phyloP scores from a whole-genome alignment of 805 yeast genomes.

The Nakazawaea anatomiae region DNA sequence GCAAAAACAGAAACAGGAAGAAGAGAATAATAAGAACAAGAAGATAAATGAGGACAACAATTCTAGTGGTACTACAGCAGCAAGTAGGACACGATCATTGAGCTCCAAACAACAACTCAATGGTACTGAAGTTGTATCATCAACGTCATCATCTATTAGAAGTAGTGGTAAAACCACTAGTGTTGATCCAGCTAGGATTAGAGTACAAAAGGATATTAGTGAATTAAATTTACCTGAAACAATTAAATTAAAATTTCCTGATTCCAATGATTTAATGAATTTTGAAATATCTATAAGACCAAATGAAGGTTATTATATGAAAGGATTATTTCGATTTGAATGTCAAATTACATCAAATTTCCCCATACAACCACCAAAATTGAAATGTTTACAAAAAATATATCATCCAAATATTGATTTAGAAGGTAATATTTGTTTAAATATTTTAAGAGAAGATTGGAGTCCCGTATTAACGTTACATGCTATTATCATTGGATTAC shows the following conservation, averaged over 20 bases:
- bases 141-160: no score
- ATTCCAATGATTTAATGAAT: conserved; percentile 53
- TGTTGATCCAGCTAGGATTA: conserved; percentile 54
- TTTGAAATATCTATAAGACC: conserved; percentile 58
- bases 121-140: no score
- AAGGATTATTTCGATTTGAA: conserved; percentile 68
- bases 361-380: conserved; percentile 92
- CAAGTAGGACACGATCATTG: no score
- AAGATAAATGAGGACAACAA: no score
- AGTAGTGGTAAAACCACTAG: neutral
- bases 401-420: conserved; percentile 93
- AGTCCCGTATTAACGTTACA: conserved; percentile 84
- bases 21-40: neutral
- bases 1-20: conserved; percentile 15
- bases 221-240: conserved; percentile 61
- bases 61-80: no score
- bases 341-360: conserved; percentile 63
- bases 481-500: conserved; percentile 76
- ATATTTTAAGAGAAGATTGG: conserved; percentile 94
- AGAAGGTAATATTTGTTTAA: conserved; percentile 87
- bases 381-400: conserved; percentile 61
- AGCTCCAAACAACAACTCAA: no score
- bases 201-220: conserved; percentile 71
- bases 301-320: conserved; percentile 63
- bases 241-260: conserved; percentile 44